Conservation (phyloP, 768 basidiomycete species). For the Boletus speciosus region DNA sequence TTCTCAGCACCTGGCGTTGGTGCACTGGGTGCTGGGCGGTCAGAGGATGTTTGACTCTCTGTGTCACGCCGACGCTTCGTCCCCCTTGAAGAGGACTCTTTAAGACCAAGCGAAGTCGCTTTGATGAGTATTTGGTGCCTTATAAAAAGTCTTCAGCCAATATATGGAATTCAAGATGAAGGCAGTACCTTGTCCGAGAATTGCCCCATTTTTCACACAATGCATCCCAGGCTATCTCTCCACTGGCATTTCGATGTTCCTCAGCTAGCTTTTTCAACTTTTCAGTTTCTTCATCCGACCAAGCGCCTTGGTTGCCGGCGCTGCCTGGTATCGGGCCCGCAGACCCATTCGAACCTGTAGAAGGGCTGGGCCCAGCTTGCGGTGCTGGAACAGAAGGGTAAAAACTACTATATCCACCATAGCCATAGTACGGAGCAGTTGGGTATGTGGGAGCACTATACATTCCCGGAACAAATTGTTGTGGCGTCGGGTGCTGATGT, state of each 20-base stretch:
- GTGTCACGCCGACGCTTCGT: conserved; percentile 56
- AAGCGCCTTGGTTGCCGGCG: conserved; percentile 62
- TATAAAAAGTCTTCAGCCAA: conserved; percentile 5
- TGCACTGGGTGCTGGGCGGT: conserved; percentile 22
- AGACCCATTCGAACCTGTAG: conserved; percentile 26
- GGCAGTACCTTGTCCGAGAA: conserved; percentile 62
- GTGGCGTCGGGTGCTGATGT: conserved; percentile 45
- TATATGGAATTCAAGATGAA: background rate
- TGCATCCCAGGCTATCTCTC: conserved; percentile 75
- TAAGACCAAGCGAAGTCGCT: conserved; percentile 73
- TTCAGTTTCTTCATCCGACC: conserved; percentile 77
- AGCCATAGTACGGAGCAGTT: conserved; percentile 61
- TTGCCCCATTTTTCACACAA: conserved; percentile 72
- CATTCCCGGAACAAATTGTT: conserved; percentile 40
- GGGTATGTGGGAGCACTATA: conserved; percentile 46
- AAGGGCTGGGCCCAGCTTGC: conserved; percentile 24
- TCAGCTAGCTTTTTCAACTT: conserved; percentile 66
- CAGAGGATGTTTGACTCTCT: conserved; percentile 30
- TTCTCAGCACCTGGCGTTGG: conserved; percentile 22
- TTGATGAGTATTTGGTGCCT: conserved; percentile 85
- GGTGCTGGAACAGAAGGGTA: conserved; percentile 26
- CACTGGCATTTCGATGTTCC: conserved; percentile 48
- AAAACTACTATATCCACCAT: conserved; percentile 37
- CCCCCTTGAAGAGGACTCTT: conserved; percentile 66
- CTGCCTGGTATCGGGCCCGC: conserved; percentile 19